Evolutionary conservation across 2,329 filamentous ascomycete genomes (phyloP), one percentile per base, ranked within the genome.

Genomic region (Trichophyton schoenleinii): DNA sequence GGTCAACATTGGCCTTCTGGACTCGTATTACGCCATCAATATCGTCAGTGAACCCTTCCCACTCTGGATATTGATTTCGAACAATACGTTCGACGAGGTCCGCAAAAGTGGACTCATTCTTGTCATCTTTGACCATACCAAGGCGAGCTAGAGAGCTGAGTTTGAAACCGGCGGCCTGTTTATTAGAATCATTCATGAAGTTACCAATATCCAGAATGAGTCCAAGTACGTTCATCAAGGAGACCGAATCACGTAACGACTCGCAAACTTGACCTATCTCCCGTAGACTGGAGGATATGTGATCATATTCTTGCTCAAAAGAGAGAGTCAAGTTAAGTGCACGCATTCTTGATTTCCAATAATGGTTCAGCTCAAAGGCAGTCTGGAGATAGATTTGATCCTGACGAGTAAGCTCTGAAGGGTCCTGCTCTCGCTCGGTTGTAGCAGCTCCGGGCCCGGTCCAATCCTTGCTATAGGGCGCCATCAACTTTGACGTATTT

Each of bases 181-280:
- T 99, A 77, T 96, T 97, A 61, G 91, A 87, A 72, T 97, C 94
- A 79, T 99, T 99, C 94, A 99, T 99, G 81, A 96, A 99, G 75
- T 99, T 99, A 74, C 94, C 94, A 70, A 99, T 96, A 73, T 96
- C 92, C 68, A 99, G 79, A 74, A 99, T 99, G 64, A 97, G 81
- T 63, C 92, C 91, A 61, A 99, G 83, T 55, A 99, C 91, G 66
- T 95, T 96, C 87, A 97, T 96, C 68, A 99, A 78, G 28, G 90
- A 88, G 28, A 95, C 90, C 1, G 91, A 96, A 71, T 95, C 91
- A 57, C 92, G 84, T 60, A 99, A 78, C 8, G 90, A 88, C 75
- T 97, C 92, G 3, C 91, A 92, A 7, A 96, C 91, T 34, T 79
- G 78, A 41, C 95, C 88, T n/a, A 99, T 85, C 64, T 94, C 86